Evolutionary conservation across 441 rosid genomes (phyloP).

Genomic region (Corymbia calophylla): DNA sequence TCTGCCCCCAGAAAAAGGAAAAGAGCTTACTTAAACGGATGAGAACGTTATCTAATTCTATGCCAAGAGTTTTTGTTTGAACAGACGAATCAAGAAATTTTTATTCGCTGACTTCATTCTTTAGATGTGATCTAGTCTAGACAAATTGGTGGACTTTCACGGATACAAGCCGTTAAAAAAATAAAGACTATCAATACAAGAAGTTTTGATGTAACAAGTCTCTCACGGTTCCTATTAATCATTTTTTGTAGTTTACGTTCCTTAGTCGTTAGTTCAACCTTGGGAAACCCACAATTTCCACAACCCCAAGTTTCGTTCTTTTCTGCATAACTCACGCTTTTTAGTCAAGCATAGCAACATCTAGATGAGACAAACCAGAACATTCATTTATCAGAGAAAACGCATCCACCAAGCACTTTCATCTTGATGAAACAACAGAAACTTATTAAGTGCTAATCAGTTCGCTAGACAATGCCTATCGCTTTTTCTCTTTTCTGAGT

Average conservation of each 20-base stretch:
- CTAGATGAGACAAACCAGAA: background rate
- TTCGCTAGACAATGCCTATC: background rate
- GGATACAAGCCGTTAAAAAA: background rate
- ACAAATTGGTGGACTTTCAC: background rate
- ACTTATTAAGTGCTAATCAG: background rate
- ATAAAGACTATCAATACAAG: accelerated
- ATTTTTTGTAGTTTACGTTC: accelerated
- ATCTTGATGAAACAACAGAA: background rate
- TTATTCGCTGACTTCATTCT: background rate
- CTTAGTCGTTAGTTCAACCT: background rate
- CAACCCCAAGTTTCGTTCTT: background rate
- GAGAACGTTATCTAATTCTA: background rate
- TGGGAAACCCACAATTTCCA: background rate
- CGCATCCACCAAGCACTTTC: background rate
- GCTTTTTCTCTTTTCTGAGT: background rate
- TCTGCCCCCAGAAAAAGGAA: background rate
- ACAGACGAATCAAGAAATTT: background rate
- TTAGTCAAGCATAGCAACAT: background rate
- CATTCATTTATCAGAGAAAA: background rate
- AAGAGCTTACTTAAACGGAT: background rate
- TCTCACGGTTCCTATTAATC: background rate
- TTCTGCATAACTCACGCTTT: background rate
- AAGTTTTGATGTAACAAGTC: accelerated
- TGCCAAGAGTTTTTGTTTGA: background rate
- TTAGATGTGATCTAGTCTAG: background rate